A percentile compares a stretch with the other conserved stretches of the same genome.
Conservation (phyloP, 2,329 filamentous ascomycete genomes). For the Talaromyces verruculosus region DNA sequence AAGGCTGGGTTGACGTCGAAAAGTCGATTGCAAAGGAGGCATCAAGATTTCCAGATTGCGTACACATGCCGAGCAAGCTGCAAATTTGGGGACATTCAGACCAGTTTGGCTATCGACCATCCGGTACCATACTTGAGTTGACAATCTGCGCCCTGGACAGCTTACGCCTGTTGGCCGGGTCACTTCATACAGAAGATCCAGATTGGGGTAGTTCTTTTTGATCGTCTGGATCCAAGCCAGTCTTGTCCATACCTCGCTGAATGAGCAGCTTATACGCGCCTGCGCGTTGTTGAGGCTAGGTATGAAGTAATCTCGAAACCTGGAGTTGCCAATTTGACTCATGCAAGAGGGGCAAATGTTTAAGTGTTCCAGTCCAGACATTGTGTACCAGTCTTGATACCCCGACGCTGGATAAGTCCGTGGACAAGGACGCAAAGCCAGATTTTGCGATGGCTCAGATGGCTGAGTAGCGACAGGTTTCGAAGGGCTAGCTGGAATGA, state of each 20-base stretch:
- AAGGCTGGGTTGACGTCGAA: slow-evolving; percentile 51
- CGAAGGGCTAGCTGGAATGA: slow-evolving; percentile 21
- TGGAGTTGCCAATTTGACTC: slow-evolving; percentile 66
- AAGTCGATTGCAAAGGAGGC: slow-evolving; percentile 68
- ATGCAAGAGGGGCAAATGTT: slow-evolving; percentile 83
- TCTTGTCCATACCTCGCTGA: slow-evolving; percentile 78
- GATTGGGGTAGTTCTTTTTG: slow-evolving; percentile 65
- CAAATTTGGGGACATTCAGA: slow-evolving; percentile 67
- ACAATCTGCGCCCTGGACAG: slow-evolving; percentile 59
- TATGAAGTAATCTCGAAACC: slow-evolving; percentile 67
- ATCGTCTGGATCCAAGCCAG: slow-evolving; percentile 79
- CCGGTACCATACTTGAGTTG: slow-evolving; percentile 70
- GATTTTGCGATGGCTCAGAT: slow-evolving; percentile 16
- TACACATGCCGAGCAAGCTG: slow-evolving; percentile 72
- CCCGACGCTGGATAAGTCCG: slow-evolving; percentile 62
- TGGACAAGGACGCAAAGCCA: slow-evolving; percentile 65
- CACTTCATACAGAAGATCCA: slow-evolving; percentile 69
- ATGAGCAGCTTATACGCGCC: slow-evolving; percentile 68
- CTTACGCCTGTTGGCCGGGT: slow-evolving; percentile 61
- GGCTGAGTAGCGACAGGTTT: slow-evolving; percentile 17
- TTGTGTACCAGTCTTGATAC: slow-evolving; percentile 76
- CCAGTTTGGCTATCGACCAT: slow-evolving; percentile 67
- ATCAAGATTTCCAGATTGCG: slow-evolving; percentile 71
- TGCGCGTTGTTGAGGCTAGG: slow-evolving; percentile 59
- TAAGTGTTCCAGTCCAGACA: slow-evolving; percentile 69